Evolutionary conservation across 495 filamentous ascomycete species (phyloP), one percentile per base, ranked within the genome.

Genomic region (Aspergillus campestris): DNA sequence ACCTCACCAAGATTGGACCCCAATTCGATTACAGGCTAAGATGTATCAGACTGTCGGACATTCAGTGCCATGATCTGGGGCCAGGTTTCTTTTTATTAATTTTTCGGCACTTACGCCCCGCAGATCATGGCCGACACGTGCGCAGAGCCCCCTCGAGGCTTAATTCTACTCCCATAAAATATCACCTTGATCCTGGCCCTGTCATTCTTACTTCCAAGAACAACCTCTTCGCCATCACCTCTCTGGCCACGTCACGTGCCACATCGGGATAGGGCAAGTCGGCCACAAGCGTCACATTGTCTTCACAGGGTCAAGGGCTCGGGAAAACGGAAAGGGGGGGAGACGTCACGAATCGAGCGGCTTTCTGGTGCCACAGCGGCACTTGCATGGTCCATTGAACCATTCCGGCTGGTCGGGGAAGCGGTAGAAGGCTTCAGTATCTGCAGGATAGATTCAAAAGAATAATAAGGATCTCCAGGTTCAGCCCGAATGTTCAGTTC

Each of bases 321-420:
- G 33, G 39, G 40, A 48, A 39, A 32, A 32, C n/a, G n/a, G n/a
- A 4, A 24, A 24, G 4, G 2, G 18, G 18, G 18, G 18, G 18
- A 24, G 18, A 24, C 18, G 18, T 24, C 34, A 12, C 39, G 24
- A 14, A 39, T 28, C 35, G 31, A 33, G 48, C 48, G 44, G 49
- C 47, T 44, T 48, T 44, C 35, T 28, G 37, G 49, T 50, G 44
- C 44, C 34, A 53, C 48, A 31, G 41, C 42, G 32, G 30, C 45
- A 45, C 38, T 45, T 48, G 47, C 51, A 50, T 46, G 5, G 32
- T 45, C 40, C 46, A 40, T 45, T 49, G 49, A 40, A 44, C 41
- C 34, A 49, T 48, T 58, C 55, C 49, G 49, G 49, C 49, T 58
- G 55, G 55, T 43, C 55, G 51, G 55, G 51, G 55, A 55, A 53